phyloP scores from a whole-genome alignment of 306 rosid genomes.

The Begonia peltatifolia region DNA sequence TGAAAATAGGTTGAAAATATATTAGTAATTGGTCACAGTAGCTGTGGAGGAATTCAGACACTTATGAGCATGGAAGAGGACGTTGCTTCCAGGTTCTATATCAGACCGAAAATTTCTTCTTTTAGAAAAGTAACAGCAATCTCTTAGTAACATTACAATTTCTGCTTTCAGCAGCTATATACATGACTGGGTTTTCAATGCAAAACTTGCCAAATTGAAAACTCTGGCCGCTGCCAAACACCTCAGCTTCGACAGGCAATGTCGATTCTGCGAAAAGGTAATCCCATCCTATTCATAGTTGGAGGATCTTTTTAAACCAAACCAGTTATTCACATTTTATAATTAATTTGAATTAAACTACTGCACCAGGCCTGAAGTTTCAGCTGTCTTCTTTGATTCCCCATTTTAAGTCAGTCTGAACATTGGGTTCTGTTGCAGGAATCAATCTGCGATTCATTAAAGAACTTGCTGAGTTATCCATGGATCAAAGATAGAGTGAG shows the following conservation, averaged over 20 bases:
- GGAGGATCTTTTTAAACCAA: background rate
- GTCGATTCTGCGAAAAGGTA: conserved; percentile 87
- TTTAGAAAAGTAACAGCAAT: no score
- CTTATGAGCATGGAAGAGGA: conserved; percentile 63
- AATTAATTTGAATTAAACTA: no score
- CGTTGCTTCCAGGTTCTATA: conserved; percentile 36
- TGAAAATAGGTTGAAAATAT: conserved; percentile 62
- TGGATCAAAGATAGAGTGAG: conserved; percentile 67
- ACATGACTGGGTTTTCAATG: conserved; percentile 54
- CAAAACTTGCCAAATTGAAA: conserved; percentile 50
- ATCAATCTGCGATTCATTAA: conserved; percentile 51
- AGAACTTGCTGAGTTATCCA: conserved; percentile 70
- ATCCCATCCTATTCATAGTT: background rate
- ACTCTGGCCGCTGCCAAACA: conserved; percentile 42
- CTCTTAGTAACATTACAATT: no score
- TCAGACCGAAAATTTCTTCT: background rate
- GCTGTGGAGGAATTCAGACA: conserved; percentile 83
- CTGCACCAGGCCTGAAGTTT: no score
- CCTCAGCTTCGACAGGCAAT: conserved; percentile 64
- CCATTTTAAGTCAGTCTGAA: background rate
- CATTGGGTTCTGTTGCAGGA: conserved; percentile 36
- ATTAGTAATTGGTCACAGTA: conserved; percentile 76
- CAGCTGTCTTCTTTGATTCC: background rate
- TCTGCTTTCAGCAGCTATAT: conserved; percentile 36
- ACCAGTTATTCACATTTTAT: background rate